Evolutionary conservation across 352 stramenopile genomes (phyloP), one percentile per base, ranked within the genome.

Genomic region (Phytophthora fragariaefolia): DNA sequence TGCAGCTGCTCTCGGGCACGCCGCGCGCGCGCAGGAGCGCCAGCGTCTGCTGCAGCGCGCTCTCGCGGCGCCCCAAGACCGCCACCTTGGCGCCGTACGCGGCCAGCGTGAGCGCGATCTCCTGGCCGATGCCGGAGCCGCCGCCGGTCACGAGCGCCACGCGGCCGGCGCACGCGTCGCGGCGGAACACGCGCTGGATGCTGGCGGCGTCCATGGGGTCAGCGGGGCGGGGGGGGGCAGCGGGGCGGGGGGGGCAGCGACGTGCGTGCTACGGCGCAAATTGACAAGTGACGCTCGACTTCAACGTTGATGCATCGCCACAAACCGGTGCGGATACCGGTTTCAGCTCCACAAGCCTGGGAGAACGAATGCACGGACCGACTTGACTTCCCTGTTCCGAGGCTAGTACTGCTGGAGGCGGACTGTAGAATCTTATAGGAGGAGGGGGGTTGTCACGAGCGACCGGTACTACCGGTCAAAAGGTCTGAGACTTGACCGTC

Each of bases 101-200:
- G 18, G 96, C 85, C 20, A 98, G 70, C 62, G 96, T 92, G 58
- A 96, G 76, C 10, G 92, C 92, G 57, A 98, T 97, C 76, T 98
- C 94, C 72, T 97, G 98, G 36, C 96, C 94, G 61, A 99, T 94
- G 71, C 95, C 96, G 17, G 93, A 98, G 34, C 95, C 95, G 17
- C 96, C 96, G 48, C 96, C 96, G 1, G 96, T 99, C 6, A 98
- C 80, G 27, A 98, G 80, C 46, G 89, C 95, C 43, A 98, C 93
- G 38, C 80, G 80, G 32, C 78, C 85, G n/a, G 38, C 50, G 50
- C 82, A 82, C 20, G 64, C 82, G 54, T 90, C 79, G 26, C 63
- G 58, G 43, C 79, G 71, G 66, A 95, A 95, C 26, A 88, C 77
- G 30, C 73, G 74, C 13, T 73, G 52, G 43, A 92, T 80, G 13